Evolutionary conservation across 345 rosid species (phyloP), one percentile per base, ranked within the genome.

Genomic region (Toxicodendron radicans): DNA sequence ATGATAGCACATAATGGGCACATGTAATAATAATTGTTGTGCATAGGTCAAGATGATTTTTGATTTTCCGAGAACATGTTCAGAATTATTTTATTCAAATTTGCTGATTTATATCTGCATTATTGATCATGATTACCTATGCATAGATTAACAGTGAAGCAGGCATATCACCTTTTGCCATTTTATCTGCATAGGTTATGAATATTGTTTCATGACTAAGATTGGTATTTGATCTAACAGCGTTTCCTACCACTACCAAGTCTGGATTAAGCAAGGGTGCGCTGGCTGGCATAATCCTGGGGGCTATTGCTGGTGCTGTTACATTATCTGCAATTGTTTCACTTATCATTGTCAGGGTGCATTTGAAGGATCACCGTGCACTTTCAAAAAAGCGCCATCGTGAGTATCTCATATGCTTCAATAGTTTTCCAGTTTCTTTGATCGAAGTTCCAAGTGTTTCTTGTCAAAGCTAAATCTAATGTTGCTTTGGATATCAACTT

Each of bases 221-320:
- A 54, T 71, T 43, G 52, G 52, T 57, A 21, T 75, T 79, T 30
- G 18, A 30, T 73, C 35, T 70, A 10, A 67, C 83, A 92, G 96
- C 46, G 68, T 63, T 86, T 49, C 57, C 68, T 45, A 1, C 78
- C 54, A 18, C 76, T 63, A 54, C 68, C 41, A 62, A 76, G 51
- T 80, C 91, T 75, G 84, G 88, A 48, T 8, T 93, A 69, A 86
- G 88, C 76, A 89, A 64, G 68, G 93, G 86, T 74, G 94, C 84
- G 45, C 41, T 93, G 72, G 92, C 68, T 59, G 98, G 92, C 70
- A 80, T 90, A 67, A 80, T 91, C 70, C 43, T 93, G 62, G 99
- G 96, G 57, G 72, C 88, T 53, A 85, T 88, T 73, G 98, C 93
- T 12, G 89, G 68, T 75, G 90, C 97, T 23, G 90, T 87, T 76